Percentiles rank a stretch among this genome's conserved stretches.
These are phyloP conservation scores for Sesbania bispinosa DNA, from an alignment of 306 rosid genomes.

Conservation along the genomic window DNA sequence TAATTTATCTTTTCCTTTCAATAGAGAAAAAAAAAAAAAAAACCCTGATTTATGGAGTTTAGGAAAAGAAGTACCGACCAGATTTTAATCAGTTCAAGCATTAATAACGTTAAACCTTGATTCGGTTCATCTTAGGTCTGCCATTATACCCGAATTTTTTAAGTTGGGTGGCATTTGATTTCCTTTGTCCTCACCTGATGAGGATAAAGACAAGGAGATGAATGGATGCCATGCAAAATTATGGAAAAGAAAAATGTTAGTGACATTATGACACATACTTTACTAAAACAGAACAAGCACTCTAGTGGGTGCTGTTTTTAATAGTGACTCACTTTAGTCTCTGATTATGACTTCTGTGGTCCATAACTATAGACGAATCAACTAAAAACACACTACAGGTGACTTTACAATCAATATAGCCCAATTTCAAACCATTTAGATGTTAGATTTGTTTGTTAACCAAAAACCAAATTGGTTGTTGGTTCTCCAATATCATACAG, in stretches of 20 bases:
- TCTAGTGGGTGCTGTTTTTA: slow-evolving; percentile 25
- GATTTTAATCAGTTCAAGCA: too few relatives aligned
- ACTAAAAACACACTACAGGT: neutral
- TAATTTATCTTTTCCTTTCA: too few relatives aligned
- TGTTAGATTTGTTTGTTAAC: slow-evolving; percentile 17
- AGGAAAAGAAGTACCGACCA: too few relatives aligned
- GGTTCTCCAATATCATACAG: neutral
- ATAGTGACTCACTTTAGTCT: slow-evolving; percentile 34
- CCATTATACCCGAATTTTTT: neutral
- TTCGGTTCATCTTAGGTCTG: neutral
- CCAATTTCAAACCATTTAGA: slow-evolving; percentile 27
- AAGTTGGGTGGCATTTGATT: slow-evolving; percentile 11
- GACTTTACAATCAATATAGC: slow-evolving; percentile 3
- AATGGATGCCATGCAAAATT: slow-evolving; percentile 24
- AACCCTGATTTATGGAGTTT: too few relatives aligned
- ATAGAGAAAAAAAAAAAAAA: too few relatives aligned
- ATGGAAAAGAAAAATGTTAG: neutral
- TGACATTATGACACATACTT: slow-evolving; percentile 19
- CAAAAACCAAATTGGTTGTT: slow-evolving; percentile 21
- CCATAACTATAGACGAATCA: slow-evolving; percentile 8
- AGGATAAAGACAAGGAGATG: slow-evolving; percentile 24
- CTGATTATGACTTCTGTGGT: slow-evolving; percentile 39
- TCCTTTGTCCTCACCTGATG: slow-evolving; percentile 9
- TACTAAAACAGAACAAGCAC: slow-evolving; percentile 17
- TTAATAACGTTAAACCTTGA: neutral